These are phyloP conservation scores for Venustampulla echinocandica DNA, from an alignment of 495 filamentous ascomycete species.

Conservation along the genomic window DNA sequence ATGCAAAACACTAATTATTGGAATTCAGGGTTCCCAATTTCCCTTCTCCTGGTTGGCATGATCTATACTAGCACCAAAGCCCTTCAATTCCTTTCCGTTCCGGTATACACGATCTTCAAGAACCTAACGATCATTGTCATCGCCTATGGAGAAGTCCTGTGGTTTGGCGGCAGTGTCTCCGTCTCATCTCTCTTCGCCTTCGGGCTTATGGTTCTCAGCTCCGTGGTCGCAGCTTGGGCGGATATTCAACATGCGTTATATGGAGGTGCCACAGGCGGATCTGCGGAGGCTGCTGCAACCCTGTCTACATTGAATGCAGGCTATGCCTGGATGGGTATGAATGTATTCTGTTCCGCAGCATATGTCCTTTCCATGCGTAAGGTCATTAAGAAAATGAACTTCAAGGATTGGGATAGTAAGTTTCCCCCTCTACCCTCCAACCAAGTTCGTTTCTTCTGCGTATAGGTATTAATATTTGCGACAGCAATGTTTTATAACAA, in stretches of 20 bases:
- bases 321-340: slow-evolving; percentile 97
- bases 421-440: slow-evolving; percentile 17
- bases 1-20: slow-evolving; percentile 20
- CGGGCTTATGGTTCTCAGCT: slow-evolving; percentile 94
- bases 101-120: slow-evolving; percentile 99
- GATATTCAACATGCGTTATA: slow-evolving; percentile 86
- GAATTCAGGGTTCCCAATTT: slow-evolving; percentile 86
- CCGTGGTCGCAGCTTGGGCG: slow-evolving; percentile 92
- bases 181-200: slow-evolving; percentile 88
- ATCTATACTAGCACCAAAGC: slow-evolving; percentile 98
- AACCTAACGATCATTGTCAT: slow-evolving; percentile 99
- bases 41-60: slow-evolving; percentile 94
- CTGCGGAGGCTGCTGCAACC: slow-evolving; percentile 55
- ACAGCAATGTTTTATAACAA: slow-evolving; percentile 99
- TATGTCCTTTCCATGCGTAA: slow-evolving; percentile 95
- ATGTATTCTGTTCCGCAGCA: slow-evolving; percentile 89
- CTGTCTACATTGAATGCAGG: slow-evolving; percentile 90
- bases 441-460: too few species aligned
- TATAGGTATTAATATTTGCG: too few species aligned
- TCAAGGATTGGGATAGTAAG: slow-evolving; percentile 99
- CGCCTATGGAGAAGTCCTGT: slow-evolving; percentile 96
- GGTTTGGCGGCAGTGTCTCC: slow-evolving; percentile 94
- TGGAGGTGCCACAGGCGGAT: slow-evolving; percentile 33
- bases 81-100: slow-evolving; percentile 92
- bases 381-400: slow-evolving; percentile 98